A percentile compares a stretch with the other conserved stretches of the same genome.
phyloP scores from a whole-genome alignment of 2,329 filamentous ascomycete species.

The Neonectria punicea region DNA sequence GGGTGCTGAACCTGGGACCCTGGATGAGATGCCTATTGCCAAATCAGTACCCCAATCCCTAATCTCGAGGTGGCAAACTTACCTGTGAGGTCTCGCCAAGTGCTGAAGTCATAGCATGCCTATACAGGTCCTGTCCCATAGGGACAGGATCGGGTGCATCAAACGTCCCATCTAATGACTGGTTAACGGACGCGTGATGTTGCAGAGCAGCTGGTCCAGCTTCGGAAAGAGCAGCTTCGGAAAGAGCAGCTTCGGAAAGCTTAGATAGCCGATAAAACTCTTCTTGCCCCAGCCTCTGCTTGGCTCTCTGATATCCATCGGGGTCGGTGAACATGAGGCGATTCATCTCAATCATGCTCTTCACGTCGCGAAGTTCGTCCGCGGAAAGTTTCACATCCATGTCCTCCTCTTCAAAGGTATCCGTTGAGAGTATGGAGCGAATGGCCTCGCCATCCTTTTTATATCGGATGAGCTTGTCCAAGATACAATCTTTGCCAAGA shows the following conservation, averaged over 20 bases:
- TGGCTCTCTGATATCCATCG: slow-evolving; percentile 42
- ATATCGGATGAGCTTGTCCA: slow-evolving; percentile 60
- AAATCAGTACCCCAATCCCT: slow-evolving; percentile 14
- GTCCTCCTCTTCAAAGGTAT: slow-evolving; percentile 79
- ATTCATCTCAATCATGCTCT: slow-evolving; percentile 50
- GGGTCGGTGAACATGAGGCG: slow-evolving; percentile 48
- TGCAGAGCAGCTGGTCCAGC: neutral
- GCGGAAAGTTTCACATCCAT: slow-evolving; percentile 59
- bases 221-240: no score
- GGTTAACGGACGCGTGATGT: slow-evolving; percentile 14
- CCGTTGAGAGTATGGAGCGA: slow-evolving; percentile 70
- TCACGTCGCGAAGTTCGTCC: slow-evolving; percentile 69
- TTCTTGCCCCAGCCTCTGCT: slow-evolving; percentile 6
- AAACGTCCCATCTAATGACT: slow-evolving; percentile 27
- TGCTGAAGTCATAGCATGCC: neutral
- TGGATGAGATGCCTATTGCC: slow-evolving; percentile 4
- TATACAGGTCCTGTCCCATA: neutral
- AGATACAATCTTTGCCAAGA: slow-evolving; percentile 70
- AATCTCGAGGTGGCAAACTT: neutral
- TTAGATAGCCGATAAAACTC: slow-evolving; percentile 11
- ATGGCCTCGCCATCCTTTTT: slow-evolving; percentile 54
- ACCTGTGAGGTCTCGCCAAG: slow-evolving; percentile 9
- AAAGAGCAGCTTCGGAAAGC: neutral
- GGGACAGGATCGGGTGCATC: slow-evolving; percentile 16
- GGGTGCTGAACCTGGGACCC: slow-evolving; percentile 7